Conservation (phyloP, 129 eudicot species). For the Kitagawia praeruptora region DNA sequence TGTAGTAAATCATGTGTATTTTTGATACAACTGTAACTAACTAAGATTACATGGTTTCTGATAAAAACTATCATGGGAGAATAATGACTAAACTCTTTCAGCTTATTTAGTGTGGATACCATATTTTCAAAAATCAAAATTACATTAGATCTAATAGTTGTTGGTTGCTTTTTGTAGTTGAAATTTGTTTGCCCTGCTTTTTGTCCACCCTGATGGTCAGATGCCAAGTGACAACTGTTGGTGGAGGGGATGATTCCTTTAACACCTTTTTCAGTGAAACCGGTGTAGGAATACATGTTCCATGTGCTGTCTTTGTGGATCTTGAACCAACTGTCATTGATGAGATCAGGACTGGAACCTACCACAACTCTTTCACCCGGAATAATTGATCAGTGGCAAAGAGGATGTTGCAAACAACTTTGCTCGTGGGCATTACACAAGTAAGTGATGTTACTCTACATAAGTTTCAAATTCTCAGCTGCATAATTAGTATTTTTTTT, state of each 20-base stretch:
- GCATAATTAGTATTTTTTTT: too few relatives aligned
- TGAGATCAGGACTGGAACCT: constrained; percentile 49
- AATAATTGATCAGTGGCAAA: constrained; percentile 44
- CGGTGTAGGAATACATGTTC: constrained; percentile 46
- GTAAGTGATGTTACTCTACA: constrained; percentile 8
- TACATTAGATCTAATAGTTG: too few relatives aligned
- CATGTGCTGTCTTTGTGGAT: constrained; percentile 46
- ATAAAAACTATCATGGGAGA: too few relatives aligned
- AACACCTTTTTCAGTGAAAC: constrained; percentile 50
- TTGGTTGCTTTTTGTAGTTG: too few relatives aligned
- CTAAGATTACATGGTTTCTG: too few relatives aligned
- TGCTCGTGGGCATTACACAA: constrained; percentile 49
- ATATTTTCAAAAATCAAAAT: too few relatives aligned
- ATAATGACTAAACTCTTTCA: too few relatives aligned
- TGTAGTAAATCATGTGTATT: too few relatives aligned
- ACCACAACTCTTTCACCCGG: constrained; percentile 52
- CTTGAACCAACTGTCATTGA: constrained; percentile 49
- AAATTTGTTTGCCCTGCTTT: not conserved
- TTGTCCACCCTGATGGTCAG: constrained; percentile 45
- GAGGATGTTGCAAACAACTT: constrained; percentile 55
- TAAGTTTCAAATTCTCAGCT: not conserved
- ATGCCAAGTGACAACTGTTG: constrained; percentile 53
- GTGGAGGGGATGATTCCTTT: constrained; percentile 50
- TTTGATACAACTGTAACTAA: too few relatives aligned
- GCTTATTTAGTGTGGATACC: too few relatives aligned